Evolutionary conservation across 163 green algal genomes (phyloP).

Genomic region (Scenedesmus sp.): DNA sequence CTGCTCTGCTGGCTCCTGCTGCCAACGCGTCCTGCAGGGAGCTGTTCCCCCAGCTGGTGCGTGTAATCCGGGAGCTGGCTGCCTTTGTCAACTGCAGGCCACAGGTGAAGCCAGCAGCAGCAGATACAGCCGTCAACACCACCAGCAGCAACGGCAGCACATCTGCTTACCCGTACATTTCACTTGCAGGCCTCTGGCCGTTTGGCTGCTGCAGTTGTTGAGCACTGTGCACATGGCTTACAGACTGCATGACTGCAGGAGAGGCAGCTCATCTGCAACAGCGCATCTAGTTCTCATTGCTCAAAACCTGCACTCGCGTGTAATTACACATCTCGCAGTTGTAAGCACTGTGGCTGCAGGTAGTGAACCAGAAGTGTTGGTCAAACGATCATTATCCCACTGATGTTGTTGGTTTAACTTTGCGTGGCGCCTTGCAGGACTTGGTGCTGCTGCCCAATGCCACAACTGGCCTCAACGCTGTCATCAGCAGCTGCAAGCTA

Average conservation of each 20-base stretch:
- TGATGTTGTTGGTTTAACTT: not conserved
- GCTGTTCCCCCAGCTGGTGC: constrained; percentile 76
- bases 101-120: constrained; percentile 29
- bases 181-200: not conserved
- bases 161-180: no score
- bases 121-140: not conserved
- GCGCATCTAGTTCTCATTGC: no score
- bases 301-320: no score
- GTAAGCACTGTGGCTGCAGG: no score
- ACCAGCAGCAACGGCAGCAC: not conserved
- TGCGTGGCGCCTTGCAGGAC: constrained; percentile 55
- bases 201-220: not conserved
- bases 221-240: no score
- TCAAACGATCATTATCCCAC: no score
- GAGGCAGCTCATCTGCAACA: no score
- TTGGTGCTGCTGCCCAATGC: constrained; percentile 80
- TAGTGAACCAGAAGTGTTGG: no score
- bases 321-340: no score
- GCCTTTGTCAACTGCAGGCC: constrained; percentile 60
- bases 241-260: no score
- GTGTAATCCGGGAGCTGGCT: constrained; percentile 73
- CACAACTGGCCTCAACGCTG: constrained; percentile 77
- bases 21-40: constrained; percentile 56
- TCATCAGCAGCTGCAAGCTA: constrained; percentile 62
- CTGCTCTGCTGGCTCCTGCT: not conserved